Percentiles rank a stretch among this genome's conserved stretches.
phyloP scores from a whole-genome alignment of 331 rosid genomes.

The Acacia pycnantha region DNA sequence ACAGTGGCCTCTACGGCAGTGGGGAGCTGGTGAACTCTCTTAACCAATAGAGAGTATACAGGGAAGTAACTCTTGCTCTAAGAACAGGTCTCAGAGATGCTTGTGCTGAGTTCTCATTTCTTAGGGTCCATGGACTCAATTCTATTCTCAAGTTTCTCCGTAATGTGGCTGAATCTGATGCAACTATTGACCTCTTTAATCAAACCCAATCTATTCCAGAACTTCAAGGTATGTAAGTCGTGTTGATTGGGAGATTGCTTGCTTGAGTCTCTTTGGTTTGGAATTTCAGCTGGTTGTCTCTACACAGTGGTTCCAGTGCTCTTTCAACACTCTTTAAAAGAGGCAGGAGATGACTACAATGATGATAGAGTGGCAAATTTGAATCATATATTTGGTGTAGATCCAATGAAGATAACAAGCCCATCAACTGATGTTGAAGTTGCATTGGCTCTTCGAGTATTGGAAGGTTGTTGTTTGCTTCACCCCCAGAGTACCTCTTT shows the following conservation, averaged over 20 bases:
- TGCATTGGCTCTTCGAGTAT: constrained; percentile 61
- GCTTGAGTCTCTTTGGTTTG: background rate
- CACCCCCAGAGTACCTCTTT: constrained; percentile 56
- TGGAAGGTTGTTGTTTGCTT: constrained; percentile 79
- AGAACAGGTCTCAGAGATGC: constrained; percentile 75
- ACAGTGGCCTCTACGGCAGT: too few species aligned
- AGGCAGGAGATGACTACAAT: constrained; percentile 43
- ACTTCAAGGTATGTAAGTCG: constrained; percentile 55
- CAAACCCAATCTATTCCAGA: constrained; percentile 69
- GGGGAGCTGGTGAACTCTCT: constrained; percentile 37
- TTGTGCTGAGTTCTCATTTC: constrained; percentile 82
- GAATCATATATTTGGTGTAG: constrained; percentile 71
- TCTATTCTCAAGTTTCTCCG: constrained; percentile 82
- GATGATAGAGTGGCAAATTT: constrained; percentile 50
- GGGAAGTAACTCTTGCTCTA: constrained; percentile 84
- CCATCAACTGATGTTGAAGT: constrained; percentile 76
- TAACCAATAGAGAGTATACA: constrained; percentile 60
- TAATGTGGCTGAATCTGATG: constrained; percentile 67
- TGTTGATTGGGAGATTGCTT: too few species aligned
- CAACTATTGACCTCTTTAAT: constrained; percentile 64
- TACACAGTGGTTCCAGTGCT: constrained; percentile 72
- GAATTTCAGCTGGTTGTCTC: background rate
- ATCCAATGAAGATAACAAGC: constrained; percentile 55
- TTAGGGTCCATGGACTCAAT: constrained; percentile 84
- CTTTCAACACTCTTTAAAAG: constrained; percentile 75